A percentile compares a stretch with the other conserved stretches of the same genome.
phyloP scores from a whole-genome alignment of 202 grass and related monocot species.

The Panicum hallii region DNA sequence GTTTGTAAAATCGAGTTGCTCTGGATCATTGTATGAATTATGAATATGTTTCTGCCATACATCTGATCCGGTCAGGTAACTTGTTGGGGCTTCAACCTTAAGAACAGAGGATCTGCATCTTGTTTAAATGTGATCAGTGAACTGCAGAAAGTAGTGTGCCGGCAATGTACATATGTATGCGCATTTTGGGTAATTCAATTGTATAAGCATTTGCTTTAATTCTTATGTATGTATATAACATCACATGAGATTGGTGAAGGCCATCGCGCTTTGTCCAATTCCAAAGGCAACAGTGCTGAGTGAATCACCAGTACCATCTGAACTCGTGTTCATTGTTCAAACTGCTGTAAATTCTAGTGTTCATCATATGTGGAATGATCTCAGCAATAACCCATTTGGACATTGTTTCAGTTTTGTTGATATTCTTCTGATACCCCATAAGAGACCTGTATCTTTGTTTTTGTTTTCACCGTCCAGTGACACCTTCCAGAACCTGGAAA shows the following conservation, averaged over 20 bases:
- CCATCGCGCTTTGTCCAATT: neutral
- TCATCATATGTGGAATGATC: neutral
- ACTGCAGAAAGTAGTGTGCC: neutral
- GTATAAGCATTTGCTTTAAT: constrained; percentile 1
- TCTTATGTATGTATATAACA: neutral
- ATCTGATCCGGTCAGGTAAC: constrained; percentile 23
- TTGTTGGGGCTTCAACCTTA: constrained; percentile 24
- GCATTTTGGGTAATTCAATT: constrained; percentile 19
- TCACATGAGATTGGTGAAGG: neutral
- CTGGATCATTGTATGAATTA: neutral
- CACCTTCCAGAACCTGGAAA: neutral
- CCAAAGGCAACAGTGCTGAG: neutral
- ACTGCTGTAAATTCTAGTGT: neutral
- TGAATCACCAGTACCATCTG: neutral
- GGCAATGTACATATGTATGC: constrained; percentile 10
- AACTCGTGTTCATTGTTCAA: neutral
- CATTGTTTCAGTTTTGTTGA: neutral
- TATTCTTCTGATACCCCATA: neutral
- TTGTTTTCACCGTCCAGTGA: neutral
- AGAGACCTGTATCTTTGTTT: no score
- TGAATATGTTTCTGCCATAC: constrained; percentile 15
- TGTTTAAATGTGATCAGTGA: constrained; percentile 28
- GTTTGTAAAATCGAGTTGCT: constrained; percentile 20
- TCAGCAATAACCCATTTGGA: neutral
- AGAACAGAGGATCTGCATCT: neutral